phyloP scores from a whole-genome alignment of 1,284 basidiomycete genomes.

The Sporisorium scitamineum region DNA sequence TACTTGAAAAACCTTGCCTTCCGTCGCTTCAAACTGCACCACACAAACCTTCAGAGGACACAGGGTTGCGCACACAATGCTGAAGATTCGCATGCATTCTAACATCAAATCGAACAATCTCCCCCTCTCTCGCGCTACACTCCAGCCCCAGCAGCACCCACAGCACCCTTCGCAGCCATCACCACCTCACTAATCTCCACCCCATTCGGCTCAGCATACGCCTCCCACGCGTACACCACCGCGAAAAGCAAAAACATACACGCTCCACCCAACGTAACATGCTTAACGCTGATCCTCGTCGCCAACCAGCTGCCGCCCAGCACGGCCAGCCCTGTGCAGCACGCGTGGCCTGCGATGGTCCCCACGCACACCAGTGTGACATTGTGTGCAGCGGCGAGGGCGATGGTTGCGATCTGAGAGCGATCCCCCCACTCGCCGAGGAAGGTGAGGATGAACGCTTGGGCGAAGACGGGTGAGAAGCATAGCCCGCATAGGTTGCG shows the following conservation, averaged over 20 bases:
- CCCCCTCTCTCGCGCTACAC: too few relatives aligned
- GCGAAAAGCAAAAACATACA: constrained; percentile 85
- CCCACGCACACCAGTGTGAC: constrained; percentile 86
- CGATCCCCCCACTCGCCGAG: constrained; percentile 98
- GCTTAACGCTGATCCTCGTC: constrained; percentile 39
- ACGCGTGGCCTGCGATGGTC: constrained; percentile 87
- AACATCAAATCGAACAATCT: too few relatives aligned
- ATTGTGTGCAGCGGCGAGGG: constrained; percentile 90
- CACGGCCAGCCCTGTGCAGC: constrained; percentile 90
- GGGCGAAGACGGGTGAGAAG: constrained; percentile 92
- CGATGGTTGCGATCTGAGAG: constrained; percentile 97
- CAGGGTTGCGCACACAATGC: too few relatives aligned
- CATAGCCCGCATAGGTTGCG: constrained; percentile 85
- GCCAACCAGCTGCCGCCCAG: constrained; percentile 87
- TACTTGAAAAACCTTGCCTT: not conserved
- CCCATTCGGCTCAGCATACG: constrained; percentile 58
- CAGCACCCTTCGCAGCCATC: constrained; percentile 14
- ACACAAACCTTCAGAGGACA: too few relatives aligned
- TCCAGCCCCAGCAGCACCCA: not conserved
- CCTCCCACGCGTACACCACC: constrained; percentile 70
- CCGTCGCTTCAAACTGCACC: not conserved
- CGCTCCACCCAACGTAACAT: constrained; percentile 85
- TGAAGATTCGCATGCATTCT: too few relatives aligned
- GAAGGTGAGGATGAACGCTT: constrained; percentile 94
- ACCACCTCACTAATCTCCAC: not conserved